Base-by-base conservation (phyloP, 2,329 filamentous ascomycete genomes). In the Epichloe amarillans region DNA sequence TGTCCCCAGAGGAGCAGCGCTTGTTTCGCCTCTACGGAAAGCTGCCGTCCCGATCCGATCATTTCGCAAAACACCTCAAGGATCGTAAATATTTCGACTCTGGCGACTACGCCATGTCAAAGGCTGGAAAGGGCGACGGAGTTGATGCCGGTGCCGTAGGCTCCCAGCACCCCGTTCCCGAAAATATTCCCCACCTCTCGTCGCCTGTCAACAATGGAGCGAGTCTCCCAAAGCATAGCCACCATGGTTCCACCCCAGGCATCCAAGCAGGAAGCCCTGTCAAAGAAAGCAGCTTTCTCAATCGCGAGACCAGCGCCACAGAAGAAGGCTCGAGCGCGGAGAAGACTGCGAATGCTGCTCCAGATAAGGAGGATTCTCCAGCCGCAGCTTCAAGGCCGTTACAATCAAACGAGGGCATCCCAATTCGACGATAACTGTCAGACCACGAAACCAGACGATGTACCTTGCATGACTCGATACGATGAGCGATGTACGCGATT, bases 11-110 rank as follows among this genome's bases (percentile, higher is more conserved):
- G 64, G 93, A 98, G 77, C 90, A 96, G 72, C 87, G 88, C 56
- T 84, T 97, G 64, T 93, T 97, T 77, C 86, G 90, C 58, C 84
- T 97, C 57, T 98, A 98, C 70, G 93, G 93, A 72, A 97, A 97
- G 73, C 84, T 97, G 54, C 93, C 93, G 57, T 95, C 86, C 70
- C 93, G 93, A 69, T 94, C 90, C 69, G 91, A 96, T 69, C 80
- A 96, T 63, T 84, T 97, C 61, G 89, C 94, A 76, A 97, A 97
- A 76, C 95, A 97, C 67, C 81, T 97, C 66, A 96, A 96, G 79
- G 93, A 97, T 69, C 90, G 93, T 75, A 98, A 95, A 74, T 96
- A 95, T 74, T 96, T 96, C 70, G 89, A 96, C 74, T 93, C 86
- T 54, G 90, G 89, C 64, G 89, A 96, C 73, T 96, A 95, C 64